A percentile compares a stretch with the other conserved stretches of the same genome.
These are phyloP conservation scores for Piromyces finnis DNA, from an alignment of 192 early-diverging fungal species.

Conservation along the genomic window DNA sequence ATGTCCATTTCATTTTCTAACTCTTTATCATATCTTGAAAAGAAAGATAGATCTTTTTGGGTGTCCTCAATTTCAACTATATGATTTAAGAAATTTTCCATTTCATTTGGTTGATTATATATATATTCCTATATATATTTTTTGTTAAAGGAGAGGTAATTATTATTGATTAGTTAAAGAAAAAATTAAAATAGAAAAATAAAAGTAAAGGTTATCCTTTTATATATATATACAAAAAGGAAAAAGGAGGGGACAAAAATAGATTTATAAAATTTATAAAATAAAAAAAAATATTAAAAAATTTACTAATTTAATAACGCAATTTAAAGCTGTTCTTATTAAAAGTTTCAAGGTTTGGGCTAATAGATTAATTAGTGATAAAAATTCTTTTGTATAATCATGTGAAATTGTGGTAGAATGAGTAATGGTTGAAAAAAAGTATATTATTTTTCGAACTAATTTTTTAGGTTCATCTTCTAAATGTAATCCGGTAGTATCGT, in stretches of 20 bases:
- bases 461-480: constrained; percentile 81
- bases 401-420: constrained; percentile 21
- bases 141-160: no score
- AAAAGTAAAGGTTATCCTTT: no score
- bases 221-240: no score
- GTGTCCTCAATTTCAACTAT: constrained; percentile 37
- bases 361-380: constrained; percentile 74
- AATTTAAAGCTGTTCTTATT: constrained; percentile 71
- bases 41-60: no score
- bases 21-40: no score
- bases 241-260: no score
- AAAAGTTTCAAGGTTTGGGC: constrained; percentile 84
- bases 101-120: background rate
- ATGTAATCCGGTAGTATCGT: constrained; percentile 29
- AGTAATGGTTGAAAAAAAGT: constrained; percentile 80
- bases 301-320: constrained; percentile 61
- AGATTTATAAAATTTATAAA: no score
- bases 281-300: background rate
- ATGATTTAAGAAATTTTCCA: constrained; percentile 36
- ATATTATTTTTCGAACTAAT: constrained; percentile 84
- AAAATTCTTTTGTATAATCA: constrained; percentile 59
- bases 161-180: no score
- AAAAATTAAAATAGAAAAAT: no score
- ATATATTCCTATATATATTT: no score
- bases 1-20: no score